Conservation (phyloP, 805 yeast species). For the Torulaspora maleeae region DNA sequence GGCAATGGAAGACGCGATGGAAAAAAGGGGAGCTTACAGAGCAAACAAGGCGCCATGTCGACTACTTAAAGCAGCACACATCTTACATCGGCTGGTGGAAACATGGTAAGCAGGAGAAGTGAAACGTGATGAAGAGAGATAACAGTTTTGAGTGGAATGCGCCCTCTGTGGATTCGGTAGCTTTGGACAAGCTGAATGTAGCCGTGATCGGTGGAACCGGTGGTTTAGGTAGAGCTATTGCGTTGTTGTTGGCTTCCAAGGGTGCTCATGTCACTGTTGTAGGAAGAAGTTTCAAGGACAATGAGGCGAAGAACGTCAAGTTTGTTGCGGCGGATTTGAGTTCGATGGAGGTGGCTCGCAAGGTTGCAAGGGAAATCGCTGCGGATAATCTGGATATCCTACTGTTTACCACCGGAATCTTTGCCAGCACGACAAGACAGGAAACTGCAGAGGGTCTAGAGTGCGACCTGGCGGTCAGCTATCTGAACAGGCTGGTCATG, state of each 20-base stretch:
- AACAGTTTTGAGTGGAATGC: constrained; percentile 5
- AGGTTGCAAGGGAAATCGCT: constrained; percentile 26
- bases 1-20: neutral
- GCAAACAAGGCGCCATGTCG: neutral
- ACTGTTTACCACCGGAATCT: constrained; percentile 41
- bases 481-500: constrained; percentile 36
- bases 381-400: constrained; percentile 27
- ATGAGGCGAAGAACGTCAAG: constrained; percentile 22
- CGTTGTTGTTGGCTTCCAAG: constrained; percentile 21
- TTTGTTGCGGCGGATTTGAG: constrained; percentile 37
- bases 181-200: constrained; percentile 16
- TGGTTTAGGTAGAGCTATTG: constrained; percentile 39
- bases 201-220: constrained; percentile 41
- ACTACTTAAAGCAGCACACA: too few relatives aligned
- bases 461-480: constrained; percentile 39
- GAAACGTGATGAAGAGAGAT: constrained; percentile 6
- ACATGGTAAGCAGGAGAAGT: too few relatives aligned
- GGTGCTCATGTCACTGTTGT: constrained; percentile 38
- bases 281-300: constrained; percentile 37
- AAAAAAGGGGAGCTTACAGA: neutral
- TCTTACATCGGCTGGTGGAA: neutral
- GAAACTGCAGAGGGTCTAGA: constrained; percentile 39
- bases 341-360: constrained; percentile 26
- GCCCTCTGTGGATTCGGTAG: constrained; percentile 1
- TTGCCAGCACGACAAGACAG: constrained; percentile 33